These are phyloP conservation scores for Pyricularia pennisetigena DNA, from an alignment of 2,329 filamentous ascomycete species.

Conservation along the genomic window DNA sequence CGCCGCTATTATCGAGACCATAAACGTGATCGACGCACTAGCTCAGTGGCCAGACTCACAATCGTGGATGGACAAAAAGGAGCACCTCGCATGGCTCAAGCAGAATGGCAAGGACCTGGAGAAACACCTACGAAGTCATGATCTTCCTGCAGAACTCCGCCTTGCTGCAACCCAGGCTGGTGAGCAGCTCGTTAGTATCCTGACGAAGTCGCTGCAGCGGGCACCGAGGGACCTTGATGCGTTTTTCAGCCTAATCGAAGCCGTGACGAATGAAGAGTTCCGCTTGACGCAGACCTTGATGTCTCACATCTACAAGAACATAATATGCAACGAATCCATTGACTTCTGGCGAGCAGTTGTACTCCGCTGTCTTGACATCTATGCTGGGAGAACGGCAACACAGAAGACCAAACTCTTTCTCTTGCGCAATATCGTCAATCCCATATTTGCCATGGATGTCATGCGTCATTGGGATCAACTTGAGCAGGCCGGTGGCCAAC, in stretches of 20 bases:
- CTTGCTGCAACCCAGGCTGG: conserved; percentile 82
- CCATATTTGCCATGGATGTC: conserved; percentile 92
- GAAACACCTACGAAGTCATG: conserved; percentile 59
- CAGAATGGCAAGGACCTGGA: conserved; percentile 70
- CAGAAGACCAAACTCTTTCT: conserved; percentile 92
- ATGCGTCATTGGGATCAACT: conserved; percentile 67
- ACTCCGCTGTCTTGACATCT: conserved; percentile 78
- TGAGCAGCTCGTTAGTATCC: conserved; percentile 77
- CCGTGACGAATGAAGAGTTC: conserved; percentile 73
- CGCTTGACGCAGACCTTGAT: conserved; percentile 67
- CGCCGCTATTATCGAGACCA: conserved; percentile 70
- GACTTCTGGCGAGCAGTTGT: conserved; percentile 79
- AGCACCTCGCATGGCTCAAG: conserved; percentile 50
- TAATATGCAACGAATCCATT: conserved; percentile 76
- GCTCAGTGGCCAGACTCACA: conserved; percentile 54
- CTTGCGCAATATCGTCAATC: conserved; percentile 87
- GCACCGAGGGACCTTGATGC: conserved; percentile 71
- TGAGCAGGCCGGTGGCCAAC: conserved; percentile 47
- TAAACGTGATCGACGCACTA: conserved; percentile 76
- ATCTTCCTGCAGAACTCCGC: conserved; percentile 61
- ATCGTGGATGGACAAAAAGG: conserved; percentile 62
- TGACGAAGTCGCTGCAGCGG: conserved; percentile 69
- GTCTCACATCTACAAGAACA: conserved; percentile 72
- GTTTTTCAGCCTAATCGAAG: conserved; percentile 76
- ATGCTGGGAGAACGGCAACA: conserved; percentile 65